Percentiles rank a stretch among this genome's conserved stretches.
These are phyloP conservation scores for Plasmodiophora brassicae DNA, from an alignment of 208 protist genomes.

Conservation along the genomic window DNA sequence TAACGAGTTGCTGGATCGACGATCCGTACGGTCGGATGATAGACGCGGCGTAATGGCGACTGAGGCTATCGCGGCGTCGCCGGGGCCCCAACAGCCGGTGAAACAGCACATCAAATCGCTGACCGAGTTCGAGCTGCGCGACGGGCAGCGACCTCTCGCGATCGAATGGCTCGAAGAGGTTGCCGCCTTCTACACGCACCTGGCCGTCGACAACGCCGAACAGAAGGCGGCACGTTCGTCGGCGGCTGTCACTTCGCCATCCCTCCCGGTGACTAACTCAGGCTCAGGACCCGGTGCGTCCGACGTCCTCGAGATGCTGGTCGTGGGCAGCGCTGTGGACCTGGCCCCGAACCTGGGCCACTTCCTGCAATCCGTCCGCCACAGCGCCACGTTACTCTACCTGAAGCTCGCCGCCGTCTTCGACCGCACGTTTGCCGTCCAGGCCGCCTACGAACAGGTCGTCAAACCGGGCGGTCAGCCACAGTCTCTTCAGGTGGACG, in stretches of 20 bases:
- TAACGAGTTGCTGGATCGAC: no score
- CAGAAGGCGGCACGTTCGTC: not conserved
- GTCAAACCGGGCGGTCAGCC: not conserved
- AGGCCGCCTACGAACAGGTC: not conserved
- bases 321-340: not conserved
- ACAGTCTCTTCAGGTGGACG: no score
- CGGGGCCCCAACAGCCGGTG: no score
- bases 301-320: not conserved
- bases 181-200: not conserved
- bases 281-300: not conserved
- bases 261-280: not conserved
- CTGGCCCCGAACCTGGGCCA: not conserved
- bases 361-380: not conserved
- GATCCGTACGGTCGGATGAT: no score
- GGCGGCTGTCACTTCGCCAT: not conserved
- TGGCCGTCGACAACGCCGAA: not conserved
- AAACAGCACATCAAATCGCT: no score
- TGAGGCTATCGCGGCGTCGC: no score
- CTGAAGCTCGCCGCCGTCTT: constrained; percentile 26
- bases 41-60: no score
- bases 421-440: constrained; percentile 7
- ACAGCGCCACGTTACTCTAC: not conserved
- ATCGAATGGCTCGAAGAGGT: not conserved
- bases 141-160: not conserved
- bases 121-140: constrained; percentile 3